Evolutionary conservation across 2,329 filamentous ascomycete species (phyloP).

Genomic region (Dothideomycetidae sp.): DNA sequence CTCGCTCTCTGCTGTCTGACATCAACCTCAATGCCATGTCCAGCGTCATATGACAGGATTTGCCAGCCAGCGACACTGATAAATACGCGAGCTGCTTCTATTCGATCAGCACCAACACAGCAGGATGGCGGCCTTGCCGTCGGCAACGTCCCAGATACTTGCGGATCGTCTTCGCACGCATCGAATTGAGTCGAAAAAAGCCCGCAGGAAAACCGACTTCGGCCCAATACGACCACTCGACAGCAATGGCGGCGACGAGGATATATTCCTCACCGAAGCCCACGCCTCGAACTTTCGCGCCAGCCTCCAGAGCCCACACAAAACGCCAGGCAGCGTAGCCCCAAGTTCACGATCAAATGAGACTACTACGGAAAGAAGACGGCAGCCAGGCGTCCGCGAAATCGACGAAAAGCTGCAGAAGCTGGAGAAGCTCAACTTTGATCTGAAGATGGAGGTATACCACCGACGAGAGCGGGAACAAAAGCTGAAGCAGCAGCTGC

Average conservation of each 20-base stretch:
- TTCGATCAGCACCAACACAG: background rate
- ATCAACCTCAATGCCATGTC: background rate
- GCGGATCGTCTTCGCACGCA: constrained; percentile 23
- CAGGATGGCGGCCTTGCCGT: constrained; percentile 4
- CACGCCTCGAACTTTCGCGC: constrained; percentile 19
- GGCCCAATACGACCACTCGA: constrained; percentile 14
- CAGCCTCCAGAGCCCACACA: constrained; percentile 13
- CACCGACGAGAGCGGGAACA: constrained; percentile 53
- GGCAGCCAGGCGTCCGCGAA: constrained; percentile 45
- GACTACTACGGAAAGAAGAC: constrained; percentile 10
- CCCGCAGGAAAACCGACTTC: constrained; percentile 21
- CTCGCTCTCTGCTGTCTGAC: too few relatives aligned
- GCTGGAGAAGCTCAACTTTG: constrained; percentile 63
- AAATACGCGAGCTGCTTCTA: too few relatives aligned
- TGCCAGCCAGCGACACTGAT: background rate
- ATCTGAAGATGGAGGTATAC: constrained; percentile 58
- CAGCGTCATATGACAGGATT: background rate
- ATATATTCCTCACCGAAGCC: constrained; percentile 24
- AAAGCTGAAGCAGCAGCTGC: constrained; percentile 43
- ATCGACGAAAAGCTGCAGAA: constrained; percentile 55
- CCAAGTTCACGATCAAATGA: constrained; percentile 8
- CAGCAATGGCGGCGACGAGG: constrained; percentile 18
- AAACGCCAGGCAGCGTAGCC: constrained; percentile 5
- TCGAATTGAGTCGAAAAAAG: constrained; percentile 19
- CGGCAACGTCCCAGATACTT: constrained; percentile 19